These are phyloP conservation scores for Acer campestre DNA, from an alignment of 345 rosid species.

Conservation along the genomic window DNA sequence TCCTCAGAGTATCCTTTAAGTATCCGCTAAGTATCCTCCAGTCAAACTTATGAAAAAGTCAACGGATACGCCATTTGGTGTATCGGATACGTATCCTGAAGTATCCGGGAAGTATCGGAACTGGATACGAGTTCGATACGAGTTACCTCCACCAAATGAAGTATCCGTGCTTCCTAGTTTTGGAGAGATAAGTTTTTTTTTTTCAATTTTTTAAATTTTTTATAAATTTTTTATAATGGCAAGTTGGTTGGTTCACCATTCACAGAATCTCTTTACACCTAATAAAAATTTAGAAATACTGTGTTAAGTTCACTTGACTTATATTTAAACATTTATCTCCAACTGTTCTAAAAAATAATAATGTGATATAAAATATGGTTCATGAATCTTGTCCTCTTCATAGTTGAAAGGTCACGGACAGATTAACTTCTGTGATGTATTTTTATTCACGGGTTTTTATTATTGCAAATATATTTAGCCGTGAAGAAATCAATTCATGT, in stretches of 20 bases:
- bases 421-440: neutral
- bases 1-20: too few relatives aligned
- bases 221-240: constrained; percentile 5
- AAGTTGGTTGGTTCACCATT: constrained; percentile 25
- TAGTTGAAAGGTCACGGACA: constrained; percentile 12
- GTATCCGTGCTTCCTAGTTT: too few relatives aligned
- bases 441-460: neutral
- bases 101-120: too few relatives aligned
- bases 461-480: neutral
- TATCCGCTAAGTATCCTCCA: too few relatives aligned
- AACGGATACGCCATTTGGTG: too few relatives aligned
- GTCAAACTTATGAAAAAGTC: too few relatives aligned
- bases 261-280: neutral
- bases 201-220: neutral
- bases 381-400: neutral
- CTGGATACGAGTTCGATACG: too few relatives aligned
- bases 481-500: neutral
- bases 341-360: neutral
- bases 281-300: neutral
- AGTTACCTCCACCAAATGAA: too few relatives aligned
- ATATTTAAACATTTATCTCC: constrained; percentile 13
- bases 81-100: too few relatives aligned
- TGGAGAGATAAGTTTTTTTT: neutral
- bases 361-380: constrained; percentile 5
- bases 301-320: constrained; percentile 8